A percentile compares a stretch with the other conserved stretches of the same genome.
Evolutionary conservation across 1,284 basidiomycete species (phyloP).

Genomic region (Macrocybe sp.): DNA sequence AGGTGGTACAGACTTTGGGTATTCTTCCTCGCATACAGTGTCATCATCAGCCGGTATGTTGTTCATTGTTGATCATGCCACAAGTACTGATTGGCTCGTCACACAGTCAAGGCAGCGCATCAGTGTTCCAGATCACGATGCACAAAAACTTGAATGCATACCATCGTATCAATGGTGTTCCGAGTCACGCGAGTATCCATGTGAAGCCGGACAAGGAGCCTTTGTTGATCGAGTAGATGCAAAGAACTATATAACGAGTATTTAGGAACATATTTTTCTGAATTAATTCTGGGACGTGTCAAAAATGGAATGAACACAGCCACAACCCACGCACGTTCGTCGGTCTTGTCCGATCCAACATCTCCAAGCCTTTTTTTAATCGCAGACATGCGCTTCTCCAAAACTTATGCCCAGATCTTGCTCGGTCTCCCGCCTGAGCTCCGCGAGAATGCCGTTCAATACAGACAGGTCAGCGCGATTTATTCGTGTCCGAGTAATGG

Average conservation of each 20-base stretch:
- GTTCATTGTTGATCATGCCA: not conserved
- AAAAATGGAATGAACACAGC: no score
- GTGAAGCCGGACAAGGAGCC: conserved; percentile 47
- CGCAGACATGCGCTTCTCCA: conserved; percentile 71
- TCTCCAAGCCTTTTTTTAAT: not conserved
- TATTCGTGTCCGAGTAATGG: not conserved
- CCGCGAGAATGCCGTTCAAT: conserved; percentile 79
- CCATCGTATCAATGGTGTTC: conserved; percentile 80
- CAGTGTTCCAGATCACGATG: conserved; percentile 93
- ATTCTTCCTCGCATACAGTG: conserved; percentile 84
- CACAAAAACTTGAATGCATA: conserved; percentile 98
- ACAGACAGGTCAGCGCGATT: conserved; percentile 58
- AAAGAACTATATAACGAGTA: no score
- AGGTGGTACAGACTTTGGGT: conserved; percentile 89
- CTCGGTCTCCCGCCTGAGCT: conserved; percentile 72
- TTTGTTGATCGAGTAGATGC: conserved; percentile 21
- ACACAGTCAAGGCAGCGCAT: conserved; percentile 75
- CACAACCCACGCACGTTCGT: conserved; percentile 8
- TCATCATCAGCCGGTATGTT: conserved; percentile 61
- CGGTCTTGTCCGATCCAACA: conserved; percentile 3
- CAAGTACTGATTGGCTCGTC: conserved; percentile 1
- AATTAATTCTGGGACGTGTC: no score
- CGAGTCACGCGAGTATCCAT: conserved; percentile 72
- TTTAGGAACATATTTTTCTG: no score
- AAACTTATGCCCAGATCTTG: conserved; percentile 70